phyloP scores from a whole-genome alignment of 352 stramenopile species.

The Phytophthora melonis region DNA sequence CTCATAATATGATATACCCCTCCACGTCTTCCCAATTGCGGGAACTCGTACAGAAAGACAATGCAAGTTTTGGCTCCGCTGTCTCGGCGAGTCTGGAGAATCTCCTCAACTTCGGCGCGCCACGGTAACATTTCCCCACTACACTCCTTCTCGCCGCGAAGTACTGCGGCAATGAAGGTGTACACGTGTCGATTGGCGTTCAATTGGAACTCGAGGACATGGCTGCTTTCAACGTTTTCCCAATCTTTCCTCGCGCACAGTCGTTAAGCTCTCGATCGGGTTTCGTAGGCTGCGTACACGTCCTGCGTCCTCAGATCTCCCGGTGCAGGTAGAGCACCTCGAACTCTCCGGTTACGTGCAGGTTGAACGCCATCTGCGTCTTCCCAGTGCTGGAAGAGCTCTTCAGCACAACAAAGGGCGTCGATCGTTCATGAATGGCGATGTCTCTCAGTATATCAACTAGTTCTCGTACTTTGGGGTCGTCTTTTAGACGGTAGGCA shows the following conservation, averaged over 20 bases:
- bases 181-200: no score
- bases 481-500: no score
- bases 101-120: not conserved
- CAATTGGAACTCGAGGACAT: no score
- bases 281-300: not conserved
- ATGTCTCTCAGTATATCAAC: no score
- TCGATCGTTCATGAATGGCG: not conserved
- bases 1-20: no score
- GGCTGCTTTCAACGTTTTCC: no score
- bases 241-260: no score
- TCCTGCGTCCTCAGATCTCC: not conserved
- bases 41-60: not conserved
- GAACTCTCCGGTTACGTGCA: not conserved
- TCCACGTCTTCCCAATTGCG: no score
- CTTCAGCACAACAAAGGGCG: not conserved
- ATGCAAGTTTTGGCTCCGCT: not conserved
- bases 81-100: conserved; percentile 1
- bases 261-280: no score
- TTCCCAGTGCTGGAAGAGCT: not conserved
- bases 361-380: not conserved
- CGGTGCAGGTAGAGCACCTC: not conserved
- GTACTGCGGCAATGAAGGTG: no score
- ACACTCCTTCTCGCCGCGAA: no score
- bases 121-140: not conserved
- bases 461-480: no score